phyloP scores from a whole-genome alignment of 2,329 filamentous ascomycete genomes.

The Colletotrichum endophyticum region DNA sequence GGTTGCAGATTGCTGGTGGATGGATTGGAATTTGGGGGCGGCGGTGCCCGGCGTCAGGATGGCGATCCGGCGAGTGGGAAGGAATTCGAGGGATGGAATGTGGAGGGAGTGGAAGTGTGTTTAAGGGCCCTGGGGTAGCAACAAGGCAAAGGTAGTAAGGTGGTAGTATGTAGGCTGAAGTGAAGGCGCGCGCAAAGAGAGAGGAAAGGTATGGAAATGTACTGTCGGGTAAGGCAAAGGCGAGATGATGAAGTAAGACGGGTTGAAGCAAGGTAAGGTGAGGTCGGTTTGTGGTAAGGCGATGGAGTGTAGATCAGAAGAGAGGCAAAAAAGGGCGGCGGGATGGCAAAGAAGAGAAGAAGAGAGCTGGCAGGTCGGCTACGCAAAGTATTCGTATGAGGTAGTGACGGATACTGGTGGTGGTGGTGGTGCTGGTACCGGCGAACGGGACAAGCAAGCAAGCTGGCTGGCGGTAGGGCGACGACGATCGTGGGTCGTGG shows the following conservation, averaged over 20 bases:
- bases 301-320: constrained; percentile 1
- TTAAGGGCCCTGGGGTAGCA: background rate
- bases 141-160: background rate
- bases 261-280: background rate
- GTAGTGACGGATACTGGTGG: background rate
- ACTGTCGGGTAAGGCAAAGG: background rate
- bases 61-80: background rate
- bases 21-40: constrained; percentile 4
- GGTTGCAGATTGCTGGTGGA: background rate
- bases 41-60: background rate
- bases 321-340: background rate
- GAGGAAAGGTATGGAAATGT: background rate
- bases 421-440: background rate
- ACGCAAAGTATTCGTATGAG: background rate
- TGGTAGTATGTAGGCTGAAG: constrained; percentile 18
- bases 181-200: constrained; percentile 9
- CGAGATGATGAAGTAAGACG: background rate
- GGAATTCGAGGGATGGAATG: constrained; percentile 14
- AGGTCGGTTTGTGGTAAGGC: background rate
- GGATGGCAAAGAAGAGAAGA: background rate
- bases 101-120: constrained; percentile 1
- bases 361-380: background rate
- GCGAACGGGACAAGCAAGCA: background rate
- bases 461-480: background rate
- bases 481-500: constrained; percentile 12